Evolutionary conservation across 192 early-diverging fungal species (phyloP).

Genomic region (Ambispora gerdemannii): DNA sequence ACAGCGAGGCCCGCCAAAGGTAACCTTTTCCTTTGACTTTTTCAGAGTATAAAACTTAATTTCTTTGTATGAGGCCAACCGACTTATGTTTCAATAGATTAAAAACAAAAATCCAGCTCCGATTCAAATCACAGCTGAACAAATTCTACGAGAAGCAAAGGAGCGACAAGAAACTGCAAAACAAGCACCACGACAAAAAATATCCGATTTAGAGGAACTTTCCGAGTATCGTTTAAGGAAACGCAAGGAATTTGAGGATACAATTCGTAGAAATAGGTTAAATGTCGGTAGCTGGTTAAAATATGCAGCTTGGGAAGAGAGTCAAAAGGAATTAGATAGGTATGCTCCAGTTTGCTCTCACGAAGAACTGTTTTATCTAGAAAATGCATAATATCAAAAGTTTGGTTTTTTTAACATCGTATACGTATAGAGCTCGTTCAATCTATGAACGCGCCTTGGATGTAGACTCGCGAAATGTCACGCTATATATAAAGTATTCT

Average conservation of each 20-base stretch:
- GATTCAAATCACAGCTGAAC: constrained; percentile 98
- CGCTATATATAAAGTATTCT: constrained; percentile 87
- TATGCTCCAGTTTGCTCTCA: too few species aligned
- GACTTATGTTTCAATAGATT: constrained; percentile 50
- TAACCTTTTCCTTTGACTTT: background rate
- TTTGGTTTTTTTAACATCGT: background rate
- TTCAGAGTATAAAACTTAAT: background rate
- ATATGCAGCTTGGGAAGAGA: constrained; percentile 96
- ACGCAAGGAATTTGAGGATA: constrained; percentile 93
- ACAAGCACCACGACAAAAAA: constrained; percentile 77
- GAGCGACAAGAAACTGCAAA: constrained; percentile 69
- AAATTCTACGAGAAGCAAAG: constrained; percentile 93
- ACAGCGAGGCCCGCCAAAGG: constrained; percentile 30
- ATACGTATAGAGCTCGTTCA: constrained; percentile 62
- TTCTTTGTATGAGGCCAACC: background rate
- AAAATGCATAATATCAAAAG: background rate
- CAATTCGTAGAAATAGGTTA: constrained; percentile 77
- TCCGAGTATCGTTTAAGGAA: constrained; percentile 85
- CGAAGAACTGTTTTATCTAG: background rate
- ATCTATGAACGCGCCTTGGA: constrained; percentile 93
- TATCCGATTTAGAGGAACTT: constrained; percentile 90
- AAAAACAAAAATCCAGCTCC: constrained; percentile 98
- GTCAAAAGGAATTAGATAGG: constrained; percentile 80
- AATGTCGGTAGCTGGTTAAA: constrained; percentile 91
- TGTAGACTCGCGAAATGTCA: constrained; percentile 81